These are phyloP conservation scores for Azolla pinnata DNA, from an alignment of 75 land plant species.

Conservation along the genomic window DNA sequence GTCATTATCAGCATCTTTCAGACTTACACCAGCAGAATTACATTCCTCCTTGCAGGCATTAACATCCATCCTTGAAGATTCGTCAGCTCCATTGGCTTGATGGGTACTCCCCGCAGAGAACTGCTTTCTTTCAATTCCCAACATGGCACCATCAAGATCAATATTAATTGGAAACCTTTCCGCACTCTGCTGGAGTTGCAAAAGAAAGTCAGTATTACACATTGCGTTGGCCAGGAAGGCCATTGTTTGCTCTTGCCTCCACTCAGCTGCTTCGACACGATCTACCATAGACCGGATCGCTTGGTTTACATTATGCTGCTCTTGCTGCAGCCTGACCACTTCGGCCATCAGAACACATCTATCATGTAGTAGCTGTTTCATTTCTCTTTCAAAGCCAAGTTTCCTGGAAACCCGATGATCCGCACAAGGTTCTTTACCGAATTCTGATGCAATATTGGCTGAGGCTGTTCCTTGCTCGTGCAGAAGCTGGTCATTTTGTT, in stretches of 20 bases:
- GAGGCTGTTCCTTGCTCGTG: slow-evolving; percentile 13
- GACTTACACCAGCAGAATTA: too few relatives aligned
- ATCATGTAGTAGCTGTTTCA: slow-evolving; percentile 45
- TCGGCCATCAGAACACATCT: slow-evolving; percentile 38
- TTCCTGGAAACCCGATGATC: background rate
- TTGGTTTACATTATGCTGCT: slow-evolving; percentile 29
- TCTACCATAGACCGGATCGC: slow-evolving; percentile 33
- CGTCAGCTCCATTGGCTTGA: too few relatives aligned
- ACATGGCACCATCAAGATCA: too few relatives aligned
- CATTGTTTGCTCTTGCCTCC: slow-evolving; percentile 39
- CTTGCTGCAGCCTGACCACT: slow-evolving; percentile 28
- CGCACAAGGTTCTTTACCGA: too few relatives aligned
- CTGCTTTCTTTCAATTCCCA: too few relatives aligned
- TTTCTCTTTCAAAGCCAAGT: slow-evolving; percentile 53
- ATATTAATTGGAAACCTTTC: slow-evolving; percentile 17
- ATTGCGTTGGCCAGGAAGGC: slow-evolving; percentile 44
- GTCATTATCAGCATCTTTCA: too few relatives aligned
- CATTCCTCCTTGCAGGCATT: too few relatives aligned
- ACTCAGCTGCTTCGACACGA: slow-evolving; percentile 38
- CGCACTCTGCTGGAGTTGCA: slow-evolving; percentile 31
- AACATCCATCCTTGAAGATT: too few relatives aligned
- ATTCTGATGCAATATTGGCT: slow-evolving; percentile 36
- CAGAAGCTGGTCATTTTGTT: slow-evolving; percentile 26
- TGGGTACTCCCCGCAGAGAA: too few relatives aligned
- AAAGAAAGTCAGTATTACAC: slow-evolving; percentile 38